A percentile compares a stretch with the other conserved stretches of the same genome.
These are phyloP conservation scores for Whalleya microplaca DNA, from an alignment of 2,329 filamentous ascomycete genomes.

Conservation along the genomic window DNA sequence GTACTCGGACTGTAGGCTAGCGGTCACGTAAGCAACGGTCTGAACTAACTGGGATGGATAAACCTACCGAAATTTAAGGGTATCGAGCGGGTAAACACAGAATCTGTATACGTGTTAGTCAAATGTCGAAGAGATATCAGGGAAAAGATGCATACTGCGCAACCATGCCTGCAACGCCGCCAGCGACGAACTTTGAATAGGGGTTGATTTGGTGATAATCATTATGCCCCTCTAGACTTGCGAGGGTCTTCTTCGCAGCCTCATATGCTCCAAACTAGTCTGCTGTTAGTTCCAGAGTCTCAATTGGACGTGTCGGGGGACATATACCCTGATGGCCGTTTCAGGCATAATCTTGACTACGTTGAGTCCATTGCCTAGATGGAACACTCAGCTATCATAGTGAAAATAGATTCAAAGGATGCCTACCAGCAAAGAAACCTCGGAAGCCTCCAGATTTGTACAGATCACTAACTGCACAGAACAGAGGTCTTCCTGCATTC, in stretches of 20 bases:
- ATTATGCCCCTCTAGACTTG: constrained; percentile 83
- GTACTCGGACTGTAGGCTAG: constrained; percentile 91
- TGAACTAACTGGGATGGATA: not conserved
- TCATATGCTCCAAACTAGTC: constrained; percentile 87
- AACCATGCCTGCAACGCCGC: constrained; percentile 90
- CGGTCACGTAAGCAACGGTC: constrained; percentile 39
- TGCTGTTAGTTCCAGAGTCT: constrained; percentile 16
- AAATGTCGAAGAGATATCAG: constrained; percentile 18
- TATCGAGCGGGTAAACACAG: constrained; percentile 92
- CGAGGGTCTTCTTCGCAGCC: constrained; percentile 86
- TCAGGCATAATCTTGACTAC: constrained; percentile 98
- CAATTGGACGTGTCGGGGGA: not conserved
- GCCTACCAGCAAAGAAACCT: constrained; percentile 88
- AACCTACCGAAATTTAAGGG: constrained; percentile 66
- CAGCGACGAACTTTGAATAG: constrained; percentile 87
- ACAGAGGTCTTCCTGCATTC: constrained; percentile 70
- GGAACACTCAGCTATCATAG: constrained; percentile 17
- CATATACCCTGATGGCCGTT: constrained; percentile 79
- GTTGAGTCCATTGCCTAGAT: constrained; percentile 87
- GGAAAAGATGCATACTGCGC: constrained; percentile 68
- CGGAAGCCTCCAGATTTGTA: constrained; percentile 85
- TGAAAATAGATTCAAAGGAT: too few species aligned
- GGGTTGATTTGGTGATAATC: constrained; percentile 80
- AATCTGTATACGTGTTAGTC: constrained; percentile 58
- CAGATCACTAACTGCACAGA: constrained; percentile 74